Base-by-base conservation (phyloP, 495 filamentous ascomycete genomes). In the Aspergillus indologenus region DNA sequence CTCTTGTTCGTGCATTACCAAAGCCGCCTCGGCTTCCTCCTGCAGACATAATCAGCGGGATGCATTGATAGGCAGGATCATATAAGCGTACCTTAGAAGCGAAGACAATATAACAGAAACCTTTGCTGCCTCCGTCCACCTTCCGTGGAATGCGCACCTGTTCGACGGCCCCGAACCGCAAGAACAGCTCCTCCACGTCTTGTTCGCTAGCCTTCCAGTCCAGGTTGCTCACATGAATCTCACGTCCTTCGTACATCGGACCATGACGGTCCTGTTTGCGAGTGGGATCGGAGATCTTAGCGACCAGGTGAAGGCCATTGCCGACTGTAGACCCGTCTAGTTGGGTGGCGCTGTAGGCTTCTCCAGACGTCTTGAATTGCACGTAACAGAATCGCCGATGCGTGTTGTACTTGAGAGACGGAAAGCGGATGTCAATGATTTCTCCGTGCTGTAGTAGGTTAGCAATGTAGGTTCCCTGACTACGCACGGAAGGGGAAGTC, bases 331-430 rank as follows among this genome's bases (percentile, higher is more conserved):
- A 85, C 7, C 88, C 87, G 67, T 96, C 80, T 40, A 96, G 75
- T 26, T 83, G 72, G 1, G 85, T 88, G 2, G 91, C 90, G 29
- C 80, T 80, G 20, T 81, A 77, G 1, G 91, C 89, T 21, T 83
- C 79, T 5, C 76, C 78, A 2, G 83, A 68, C 34, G 83, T 84
- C 43, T 85, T 79, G 70, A 96, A 97, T 47, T 95, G 89, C 8
- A 96, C 79, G 68, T 98, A 98, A 72, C 91, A 96, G 74, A 98
- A 98, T 5, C 93, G 87, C 29, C 94, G 89, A 64, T 87, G 85
- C 6, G 87, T 89, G 63, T 96, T 90, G 68, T 80, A 91, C 71
- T 93, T 93, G 47, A 98, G 83, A 44, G 89, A 94, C 7, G 94
- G 94, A 68, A 93, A 93, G 14, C 94, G 89, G 53, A 98, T 79